Evolutionary conservation across 202 grass and related monocot genomes (phyloP), one percentile per base, ranked within the genome.

Genomic region (Setaria italica): DNA sequence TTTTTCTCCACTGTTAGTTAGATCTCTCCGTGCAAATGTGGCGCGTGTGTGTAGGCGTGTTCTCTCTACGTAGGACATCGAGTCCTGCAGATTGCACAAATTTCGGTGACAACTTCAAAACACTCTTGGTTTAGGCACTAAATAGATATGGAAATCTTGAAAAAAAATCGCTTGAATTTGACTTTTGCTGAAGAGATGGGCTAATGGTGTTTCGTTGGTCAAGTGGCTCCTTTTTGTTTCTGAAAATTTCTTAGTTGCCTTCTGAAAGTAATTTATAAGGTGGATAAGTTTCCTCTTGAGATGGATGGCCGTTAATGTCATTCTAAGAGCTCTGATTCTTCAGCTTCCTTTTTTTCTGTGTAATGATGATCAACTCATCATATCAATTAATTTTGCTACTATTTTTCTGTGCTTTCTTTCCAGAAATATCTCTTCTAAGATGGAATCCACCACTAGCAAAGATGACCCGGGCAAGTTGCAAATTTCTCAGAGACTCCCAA

Each of bases 401-500:
- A 42, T 16, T 68, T 70, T 12, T 1, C 4, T 45, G 67, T 70
- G 39, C 11, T 45, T 43, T 69, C 1, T n/a, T 11, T 43, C 17
- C 1, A 43, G 17, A n/a, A 4, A 20, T 39, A 43, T 43, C 17
- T 43, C 17, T 19, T 7, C 54, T 70, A 21, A 11, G 37, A 69
- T 69, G 66, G 66, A 69, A 2, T 69, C 66, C 37, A 69, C 17
- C 66, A 6, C 0, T 69, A 69, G 37, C 37, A 43, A 69, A 19
- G 66, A 6, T 69, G 17, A 41, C 17, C 37, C 20, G 17, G 2
- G 20, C 37, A 43, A 42, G 66, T n/a, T 13, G 37, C 8, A 39
- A 69, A 20, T 68, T 68, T 3, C 3, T 68, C 16, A 68, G 65
- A 69, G 66, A 69, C 37, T 67, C 64, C 34, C 64, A 67, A 67